Conservation (phyloP, 2,329 filamentous ascomycete species). For the Aspergillus carbonarius region DNA sequence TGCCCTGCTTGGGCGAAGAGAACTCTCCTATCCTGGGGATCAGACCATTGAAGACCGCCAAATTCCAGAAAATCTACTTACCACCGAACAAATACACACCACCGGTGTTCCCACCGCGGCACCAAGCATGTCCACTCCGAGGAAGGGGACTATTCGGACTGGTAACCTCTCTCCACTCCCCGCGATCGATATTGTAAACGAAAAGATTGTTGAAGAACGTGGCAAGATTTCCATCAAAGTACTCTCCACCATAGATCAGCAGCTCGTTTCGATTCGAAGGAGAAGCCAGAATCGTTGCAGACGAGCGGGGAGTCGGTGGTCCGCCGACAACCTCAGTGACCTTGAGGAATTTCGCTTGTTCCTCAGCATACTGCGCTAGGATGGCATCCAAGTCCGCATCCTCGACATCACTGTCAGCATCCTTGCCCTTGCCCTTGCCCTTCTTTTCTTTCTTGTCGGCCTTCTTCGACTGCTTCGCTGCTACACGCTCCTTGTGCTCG, state of each 20-base stretch:
- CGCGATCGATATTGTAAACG: conserved; percentile 72
- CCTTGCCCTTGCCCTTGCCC: conserved; percentile 62
- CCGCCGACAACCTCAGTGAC: conserved; percentile 75
- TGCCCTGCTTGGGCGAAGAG: conserved; percentile 93
- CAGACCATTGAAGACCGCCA: not conserved
- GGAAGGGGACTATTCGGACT: conserved; percentile 89
- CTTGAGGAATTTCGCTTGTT: conserved; percentile 92
- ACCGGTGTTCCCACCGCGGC: conserved; percentile 78
- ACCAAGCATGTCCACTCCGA: conserved; percentile 92
- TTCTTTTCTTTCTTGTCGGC: conserved; percentile 75
- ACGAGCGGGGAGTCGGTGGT: conserved; percentile 75
- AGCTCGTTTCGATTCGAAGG: conserved; percentile 85
- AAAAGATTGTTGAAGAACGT: conserved; percentile 67
- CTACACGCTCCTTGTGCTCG: conserved; percentile 56
- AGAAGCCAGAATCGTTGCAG: conserved; percentile 78
- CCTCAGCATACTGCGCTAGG: conserved; percentile 85
- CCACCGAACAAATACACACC: conserved; percentile 89
- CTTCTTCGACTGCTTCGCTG: conserved; percentile 83
- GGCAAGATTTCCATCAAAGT: conserved; percentile 87
- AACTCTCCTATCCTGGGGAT: conserved; percentile 66
- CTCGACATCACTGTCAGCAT: conserved; percentile 84
- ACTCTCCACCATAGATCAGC: conserved; percentile 91
- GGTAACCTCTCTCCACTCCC: conserved; percentile 88
- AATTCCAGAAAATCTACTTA: conserved; percentile 16
- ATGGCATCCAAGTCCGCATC: conserved; percentile 92